These are phyloP conservation scores for Penicillium bovifimosum DNA, from an alignment of 495 filamentous ascomycete genomes.

Conservation along the genomic window DNA sequence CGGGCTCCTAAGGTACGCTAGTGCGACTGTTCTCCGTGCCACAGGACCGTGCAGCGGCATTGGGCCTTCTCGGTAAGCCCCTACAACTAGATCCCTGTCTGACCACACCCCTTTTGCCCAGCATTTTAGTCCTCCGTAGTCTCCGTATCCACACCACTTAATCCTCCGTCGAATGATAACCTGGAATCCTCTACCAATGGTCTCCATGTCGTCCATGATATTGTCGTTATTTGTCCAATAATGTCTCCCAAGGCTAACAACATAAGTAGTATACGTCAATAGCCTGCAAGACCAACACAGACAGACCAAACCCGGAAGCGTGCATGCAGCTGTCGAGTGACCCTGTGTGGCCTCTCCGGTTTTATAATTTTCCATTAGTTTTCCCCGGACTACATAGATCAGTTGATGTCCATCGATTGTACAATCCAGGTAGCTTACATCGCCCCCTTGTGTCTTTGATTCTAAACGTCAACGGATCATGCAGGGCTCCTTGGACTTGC, in stretches of 20 bases:
- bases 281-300: constrained; percentile 13
- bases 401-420: not conserved
- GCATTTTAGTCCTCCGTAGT: not conserved
- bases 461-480: not conserved
- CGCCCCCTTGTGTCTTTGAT: not conserved
- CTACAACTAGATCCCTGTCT: constrained; percentile 13
- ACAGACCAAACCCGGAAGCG: constrained; percentile 16
- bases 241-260: not conserved
- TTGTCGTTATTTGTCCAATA: not conserved
- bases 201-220: not conserved
- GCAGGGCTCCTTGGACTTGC: constrained; percentile 22
- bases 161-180: not conserved
- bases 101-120: constrained; percentile 1
- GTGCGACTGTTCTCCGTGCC: constrained; percentile 28
- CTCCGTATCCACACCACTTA: constrained; percentile 2
- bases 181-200: too few species aligned
- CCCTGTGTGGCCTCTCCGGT: constrained; percentile 1
- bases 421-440: not conserved
- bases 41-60: constrained; percentile 20
- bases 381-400: constrained; percentile 2
- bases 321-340: constrained; percentile 20
- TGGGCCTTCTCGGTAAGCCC: constrained; percentile 4
- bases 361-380: constrained; percentile 1
- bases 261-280: constrained; percentile 1
- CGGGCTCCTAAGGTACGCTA: constrained; percentile 14